Evolutionary conservation across 2,329 filamentous ascomycete genomes (phyloP).

Genomic region (Alternaria ethzedia): DNA sequence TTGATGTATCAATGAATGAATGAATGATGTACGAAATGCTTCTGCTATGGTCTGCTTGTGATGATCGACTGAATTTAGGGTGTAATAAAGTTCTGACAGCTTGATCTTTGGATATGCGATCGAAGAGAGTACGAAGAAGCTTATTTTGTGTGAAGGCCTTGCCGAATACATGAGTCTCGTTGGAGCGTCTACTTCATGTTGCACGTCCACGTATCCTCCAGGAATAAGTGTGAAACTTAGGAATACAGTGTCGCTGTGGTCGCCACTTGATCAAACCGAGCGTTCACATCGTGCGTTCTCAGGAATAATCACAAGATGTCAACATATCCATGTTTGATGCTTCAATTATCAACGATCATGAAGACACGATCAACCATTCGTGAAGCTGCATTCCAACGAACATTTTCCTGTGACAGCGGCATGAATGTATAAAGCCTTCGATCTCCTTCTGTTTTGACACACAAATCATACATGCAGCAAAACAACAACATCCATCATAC

Average conservation of each 20-base stretch:
- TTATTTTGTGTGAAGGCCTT: neutral
- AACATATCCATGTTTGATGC: neutral
- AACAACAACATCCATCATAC: neutral
- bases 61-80: neutral
- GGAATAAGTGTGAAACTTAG: neutral
- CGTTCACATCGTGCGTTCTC: neutral
- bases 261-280: neutral
- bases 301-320: neutral
- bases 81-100: neutral
- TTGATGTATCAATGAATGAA: neutral
- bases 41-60: neutral
- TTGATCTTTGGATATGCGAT: neutral
- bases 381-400: neutral
- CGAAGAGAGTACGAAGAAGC: accelerated
- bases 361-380: neutral
- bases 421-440: neutral
- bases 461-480: neutral
- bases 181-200: accelerated
- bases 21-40: neutral
- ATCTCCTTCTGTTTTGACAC: neutral
- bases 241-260: neutral
- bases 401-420: neutral
- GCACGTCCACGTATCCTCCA: neutral
- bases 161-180: neutral
- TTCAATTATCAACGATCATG: neutral